phyloP scores from a whole-genome alignment of 1,139 yeast species.

The Nakaseomyces sp. region DNA sequence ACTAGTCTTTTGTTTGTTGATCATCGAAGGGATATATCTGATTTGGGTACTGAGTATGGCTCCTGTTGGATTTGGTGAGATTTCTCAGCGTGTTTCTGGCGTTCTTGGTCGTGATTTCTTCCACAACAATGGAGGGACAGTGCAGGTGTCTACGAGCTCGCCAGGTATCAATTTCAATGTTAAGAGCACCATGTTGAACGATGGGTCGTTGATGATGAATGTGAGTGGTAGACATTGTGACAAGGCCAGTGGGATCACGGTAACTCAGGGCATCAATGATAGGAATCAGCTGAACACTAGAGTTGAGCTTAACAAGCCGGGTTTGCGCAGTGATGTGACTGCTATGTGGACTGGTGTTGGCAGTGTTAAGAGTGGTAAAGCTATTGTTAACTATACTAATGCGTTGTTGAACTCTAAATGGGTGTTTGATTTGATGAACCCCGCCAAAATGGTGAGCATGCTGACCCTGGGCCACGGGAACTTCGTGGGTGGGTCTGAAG shows the following conservation, averaged over 20 bases:
- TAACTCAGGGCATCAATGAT: conserved; percentile 97
- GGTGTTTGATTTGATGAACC: conserved; percentile 89
- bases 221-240: conserved; percentile 90
- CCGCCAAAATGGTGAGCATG: conserved; percentile 93
- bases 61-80: conserved; percentile 80
- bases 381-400: conserved; percentile 87
- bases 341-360: conserved; percentile 59
- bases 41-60: conserved; percentile 33
- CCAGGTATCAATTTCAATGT: conserved; percentile 96
- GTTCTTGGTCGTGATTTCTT: conserved; percentile 86
- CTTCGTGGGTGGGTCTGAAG: conserved; percentile 93
- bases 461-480: conserved; percentile 93
- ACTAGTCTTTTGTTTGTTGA: no score
- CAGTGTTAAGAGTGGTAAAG: conserved; percentile 80
- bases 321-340: conserved; percentile 86
- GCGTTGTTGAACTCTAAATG: conserved; percentile 92
- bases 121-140: conserved; percentile 84
- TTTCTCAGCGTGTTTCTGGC: conserved; percentile 84
- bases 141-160: conserved; percentile 86
- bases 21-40: background rate
- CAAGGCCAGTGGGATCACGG: conserved; percentile 84
- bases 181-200: conserved; percentile 60
- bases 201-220: conserved; percentile 77
- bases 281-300: conserved; percentile 88
- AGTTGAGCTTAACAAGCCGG: conserved; percentile 90